Base-by-base conservation (phyloP, 257 asterid species). In the Solanum appendiculatum region DNA sequence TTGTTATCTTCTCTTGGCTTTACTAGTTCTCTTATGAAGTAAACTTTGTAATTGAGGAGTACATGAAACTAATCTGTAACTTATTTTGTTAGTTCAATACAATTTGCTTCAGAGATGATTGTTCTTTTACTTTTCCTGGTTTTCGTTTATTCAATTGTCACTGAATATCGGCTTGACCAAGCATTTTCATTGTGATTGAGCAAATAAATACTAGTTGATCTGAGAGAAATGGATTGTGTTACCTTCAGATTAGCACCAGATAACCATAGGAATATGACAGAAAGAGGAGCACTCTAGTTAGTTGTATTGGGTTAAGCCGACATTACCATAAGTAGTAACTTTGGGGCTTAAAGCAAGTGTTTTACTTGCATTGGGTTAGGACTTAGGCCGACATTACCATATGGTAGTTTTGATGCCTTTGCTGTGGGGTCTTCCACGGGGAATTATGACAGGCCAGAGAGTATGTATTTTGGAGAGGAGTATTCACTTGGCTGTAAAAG, bases 401-500 rank as follows among this genome's bases (percentile, higher is more conserved):
- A 14, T 66, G 37, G 98, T 31, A 96, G 94, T 58, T 95, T 97
- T 91, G 98, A 95, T 91, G 98, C 98, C 78, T 95, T 95, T 88
- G 98, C 46, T 40, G 99, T 86, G 92, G 98, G 93, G 98, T 95
- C 72, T 95, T 94, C 88, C 91, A 97, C 87, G 98, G 98, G 96
- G 93, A 92, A 88, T 97, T 54, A 93, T 93, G 95, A 89, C 94
- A 1, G 98, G 99, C 27, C 98, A 95, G 93, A 90, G 95, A 63
- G 94, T 95, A 25, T 95, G 95, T 23, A 98, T 96, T 27, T 68
- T 96, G 27, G 98, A 91, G 97, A 96, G 93, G 98, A 98, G 39
- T 94, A 95, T 92, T 95, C 98, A 78, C 99, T 13, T 40, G 13
- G 46, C 46, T 40, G 13, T 40, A 40, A 40, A 9, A 40, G 46